These are phyloP conservation scores for Pseudopyrenochaeta lycopersici DNA, from an alignment of 2,329 filamentous ascomycete genomes.

Conservation along the genomic window DNA sequence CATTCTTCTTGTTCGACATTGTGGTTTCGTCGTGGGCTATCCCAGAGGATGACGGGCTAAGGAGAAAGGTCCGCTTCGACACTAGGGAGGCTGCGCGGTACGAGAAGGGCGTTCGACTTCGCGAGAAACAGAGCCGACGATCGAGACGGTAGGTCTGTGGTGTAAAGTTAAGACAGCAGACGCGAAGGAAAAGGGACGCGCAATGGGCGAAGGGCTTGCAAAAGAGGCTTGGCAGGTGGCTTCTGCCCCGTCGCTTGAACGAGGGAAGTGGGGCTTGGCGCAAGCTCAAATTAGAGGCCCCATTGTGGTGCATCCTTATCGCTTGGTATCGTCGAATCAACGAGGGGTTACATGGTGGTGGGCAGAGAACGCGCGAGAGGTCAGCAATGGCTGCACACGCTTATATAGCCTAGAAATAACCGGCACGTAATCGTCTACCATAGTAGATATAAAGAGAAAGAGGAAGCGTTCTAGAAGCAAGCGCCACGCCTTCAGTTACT, in stretches of 20 bases:
- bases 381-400: too few species aligned
- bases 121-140: not conserved
- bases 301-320: too few species aligned
- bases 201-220: not conserved
- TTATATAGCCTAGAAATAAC: too few species aligned
- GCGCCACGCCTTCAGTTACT: too few species aligned
- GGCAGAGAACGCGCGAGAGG: too few species aligned
- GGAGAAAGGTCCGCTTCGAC: not conserved
- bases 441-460: too few species aligned
- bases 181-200: not conserved
- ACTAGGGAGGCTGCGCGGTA: not conserved
- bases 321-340: too few species aligned
- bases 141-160: not conserved
- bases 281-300: not conserved
- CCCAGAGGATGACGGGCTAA: not conserved
- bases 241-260: not conserved
- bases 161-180: not conserved
- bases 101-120: not conserved
- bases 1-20: not conserved
- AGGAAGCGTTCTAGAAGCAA: too few species aligned
- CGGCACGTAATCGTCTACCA: too few species aligned
- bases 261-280: not conserved
- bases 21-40: not conserved
- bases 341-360: too few species aligned
- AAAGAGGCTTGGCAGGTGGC: not conserved